phyloP scores from a whole-genome alignment of 768 basidiomycete species.

The Mycena crocata region DNA sequence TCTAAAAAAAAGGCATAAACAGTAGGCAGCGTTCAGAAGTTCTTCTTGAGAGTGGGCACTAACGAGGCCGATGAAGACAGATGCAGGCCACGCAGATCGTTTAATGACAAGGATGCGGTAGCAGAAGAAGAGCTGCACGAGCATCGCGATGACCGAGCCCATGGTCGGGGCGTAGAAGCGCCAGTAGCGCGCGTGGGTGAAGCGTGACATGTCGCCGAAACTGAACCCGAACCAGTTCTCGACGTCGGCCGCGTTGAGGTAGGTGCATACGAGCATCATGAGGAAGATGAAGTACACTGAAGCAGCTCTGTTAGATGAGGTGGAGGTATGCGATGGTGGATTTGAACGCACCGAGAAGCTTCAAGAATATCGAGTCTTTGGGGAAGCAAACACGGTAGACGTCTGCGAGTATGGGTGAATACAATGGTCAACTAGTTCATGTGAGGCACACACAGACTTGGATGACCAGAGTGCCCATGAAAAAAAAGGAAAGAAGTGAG shows the following conservation, averaged over 20 bases:
- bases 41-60: not conserved
- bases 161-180: constrained; percentile 13
- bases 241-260: constrained; percentile 16
- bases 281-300: constrained; percentile 23
- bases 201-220: constrained; percentile 12
- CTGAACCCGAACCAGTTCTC: constrained; percentile 9
- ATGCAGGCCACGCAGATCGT: constrained; percentile 12
- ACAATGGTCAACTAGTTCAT: too few species aligned
- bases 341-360: constrained; percentile 3
- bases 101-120: constrained; percentile 14
- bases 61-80: constrained; percentile 7
- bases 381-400: constrained; percentile 17
- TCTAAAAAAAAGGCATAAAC: not conserved
- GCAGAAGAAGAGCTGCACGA: constrained; percentile 24
- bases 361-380: not conserved
- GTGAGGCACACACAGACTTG: constrained; percentile 14
- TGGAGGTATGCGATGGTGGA: not conserved
- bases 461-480: constrained; percentile 8
- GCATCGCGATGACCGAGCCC: constrained; percentile 20
- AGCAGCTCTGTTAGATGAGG: not conserved
- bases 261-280: not conserved
- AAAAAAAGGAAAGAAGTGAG: constrained; percentile 20
- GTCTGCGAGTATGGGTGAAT: not conserved
- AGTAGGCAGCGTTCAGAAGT: too few species aligned
- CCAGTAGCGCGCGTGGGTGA: not conserved